phyloP scores from a whole-genome alignment of 768 basidiomycete genomes.

The Tricholoma matsutake region DNA sequence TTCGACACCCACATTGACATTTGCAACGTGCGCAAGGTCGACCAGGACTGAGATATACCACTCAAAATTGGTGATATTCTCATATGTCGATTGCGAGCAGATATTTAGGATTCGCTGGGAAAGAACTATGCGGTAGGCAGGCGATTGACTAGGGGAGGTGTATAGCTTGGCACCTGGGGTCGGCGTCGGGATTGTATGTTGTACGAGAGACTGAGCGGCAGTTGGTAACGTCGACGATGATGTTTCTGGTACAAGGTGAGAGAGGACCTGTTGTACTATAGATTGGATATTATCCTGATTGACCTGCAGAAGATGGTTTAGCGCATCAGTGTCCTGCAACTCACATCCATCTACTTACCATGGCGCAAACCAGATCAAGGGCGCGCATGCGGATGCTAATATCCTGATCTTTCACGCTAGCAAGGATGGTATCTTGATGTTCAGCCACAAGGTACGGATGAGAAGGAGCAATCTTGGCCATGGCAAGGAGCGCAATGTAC shows the following conservation, averaged over 20 bases:
- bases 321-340: not conserved
- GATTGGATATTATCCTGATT: conserved; percentile 81
- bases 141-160: conserved; percentile 61
- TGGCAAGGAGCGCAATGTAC: conserved; percentile 92
- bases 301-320: conserved; percentile 50
- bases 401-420: conserved; percentile 89
- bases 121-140: conserved; percentile 83
- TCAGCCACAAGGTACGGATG: conserved; percentile 88
- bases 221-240: conserved; percentile 48
- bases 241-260: conserved; percentile 72
- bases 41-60: conserved; percentile 97
- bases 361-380: conserved; percentile 88
- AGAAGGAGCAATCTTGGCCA: conserved; percentile 93
- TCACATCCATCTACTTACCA: conserved; percentile 50
- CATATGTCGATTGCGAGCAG: conserved; percentile 79
- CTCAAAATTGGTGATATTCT: conserved; percentile 89
- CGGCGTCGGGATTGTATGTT: conserved; percentile 31
- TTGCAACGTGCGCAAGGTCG: conserved; percentile 85
- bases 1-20: conserved; percentile 71
- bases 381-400: conserved; percentile 96
- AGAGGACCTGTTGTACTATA: conserved; percentile 85
- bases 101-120: conserved; percentile 83
- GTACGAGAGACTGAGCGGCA: conserved; percentile 57
- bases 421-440: conserved; percentile 88
- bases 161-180: conserved; percentile 29